These are phyloP conservation scores for Phaffia australis DNA, from an alignment of 768 basidiomycete species.

Conservation along the genomic window DNA sequence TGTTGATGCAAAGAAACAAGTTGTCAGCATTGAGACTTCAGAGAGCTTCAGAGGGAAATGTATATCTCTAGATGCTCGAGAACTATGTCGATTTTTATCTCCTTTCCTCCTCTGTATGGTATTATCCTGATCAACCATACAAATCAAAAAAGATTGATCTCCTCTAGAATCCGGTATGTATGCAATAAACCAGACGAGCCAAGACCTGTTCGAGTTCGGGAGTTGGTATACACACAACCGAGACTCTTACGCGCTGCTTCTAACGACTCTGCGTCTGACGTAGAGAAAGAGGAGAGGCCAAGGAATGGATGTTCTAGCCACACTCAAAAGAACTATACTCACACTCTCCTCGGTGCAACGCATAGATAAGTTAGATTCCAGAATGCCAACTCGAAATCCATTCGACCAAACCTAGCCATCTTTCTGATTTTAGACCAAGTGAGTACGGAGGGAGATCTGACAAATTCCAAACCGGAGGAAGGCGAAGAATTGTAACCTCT, in stretches of 20 bases:
- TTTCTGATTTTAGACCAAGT: constrained; percentile 1
- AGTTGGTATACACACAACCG: background rate
- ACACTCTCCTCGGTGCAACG: constrained; percentile 86
- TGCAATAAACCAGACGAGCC: too few species aligned
- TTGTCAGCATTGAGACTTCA: background rate
- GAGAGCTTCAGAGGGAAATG: too few species aligned
- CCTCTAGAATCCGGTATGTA: too few species aligned
- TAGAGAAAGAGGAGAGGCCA: background rate
- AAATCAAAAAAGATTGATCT: too few species aligned
- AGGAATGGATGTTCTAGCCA: too few species aligned
- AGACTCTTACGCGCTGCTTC: constrained; percentile 1
- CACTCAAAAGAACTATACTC: constrained; percentile 33
- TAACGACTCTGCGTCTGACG: background rate
- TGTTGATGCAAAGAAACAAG: constrained; percentile 33
- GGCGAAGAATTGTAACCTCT: background rate
- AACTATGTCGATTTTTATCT: too few species aligned
- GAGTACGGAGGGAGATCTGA: constrained; percentile 14
- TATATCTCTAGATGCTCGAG: too few species aligned
- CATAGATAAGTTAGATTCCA: constrained; percentile 94
- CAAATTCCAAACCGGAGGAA: background rate
- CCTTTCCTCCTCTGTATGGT: too few species aligned
- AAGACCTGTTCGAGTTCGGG: background rate
- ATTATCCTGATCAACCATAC: too few species aligned
- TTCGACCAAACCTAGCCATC: constrained; percentile 15
- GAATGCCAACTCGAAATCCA: constrained; percentile 90